Conservation (phyloP, 139 green algal species). For the Deuterostichococcus epilithicus region DNA sequence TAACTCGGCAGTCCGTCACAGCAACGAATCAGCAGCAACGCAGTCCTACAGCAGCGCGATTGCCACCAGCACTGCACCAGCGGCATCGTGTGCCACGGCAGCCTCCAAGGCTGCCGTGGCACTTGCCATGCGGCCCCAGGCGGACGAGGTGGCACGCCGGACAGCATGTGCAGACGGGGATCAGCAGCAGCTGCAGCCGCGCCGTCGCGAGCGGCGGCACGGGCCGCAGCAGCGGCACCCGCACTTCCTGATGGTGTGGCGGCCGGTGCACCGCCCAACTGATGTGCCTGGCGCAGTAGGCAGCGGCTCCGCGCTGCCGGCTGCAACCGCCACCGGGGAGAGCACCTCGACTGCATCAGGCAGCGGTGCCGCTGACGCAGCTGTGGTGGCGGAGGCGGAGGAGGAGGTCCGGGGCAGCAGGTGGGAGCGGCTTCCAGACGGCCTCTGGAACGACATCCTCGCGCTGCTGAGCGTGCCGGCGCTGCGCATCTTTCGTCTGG, state of each 20-base stretch:
- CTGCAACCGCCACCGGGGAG: background rate
- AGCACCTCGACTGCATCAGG: background rate
- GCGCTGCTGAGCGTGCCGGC: background rate
- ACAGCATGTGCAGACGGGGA: too few relatives aligned
- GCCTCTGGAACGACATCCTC: slow-evolving; percentile 11
- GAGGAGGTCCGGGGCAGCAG: background rate
- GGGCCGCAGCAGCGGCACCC: background rate
- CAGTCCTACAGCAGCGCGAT: too few relatives aligned
- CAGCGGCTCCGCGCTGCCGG: background rate
- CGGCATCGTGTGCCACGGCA: too few relatives aligned
- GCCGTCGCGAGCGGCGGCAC: too few relatives aligned
- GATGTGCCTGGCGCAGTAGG: background rate
- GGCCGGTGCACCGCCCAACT: too few relatives aligned
- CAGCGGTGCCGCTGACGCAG: background rate
- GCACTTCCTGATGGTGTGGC: background rate
- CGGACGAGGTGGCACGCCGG: too few relatives aligned
- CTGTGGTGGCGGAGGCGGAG: background rate
- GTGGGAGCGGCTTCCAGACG: slow-evolving; percentile 18
- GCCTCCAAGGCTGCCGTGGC: too few relatives aligned
- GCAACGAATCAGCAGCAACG: too few relatives aligned
- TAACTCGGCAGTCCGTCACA: too few relatives aligned
- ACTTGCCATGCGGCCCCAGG: too few relatives aligned
- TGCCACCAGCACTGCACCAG: too few relatives aligned
- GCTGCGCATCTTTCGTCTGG: slow-evolving; percentile 8
- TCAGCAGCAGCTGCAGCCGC: too few relatives aligned